Base-by-base conservation (phyloP, 179 eudicot species). In the Actinidia arguta region DNA sequence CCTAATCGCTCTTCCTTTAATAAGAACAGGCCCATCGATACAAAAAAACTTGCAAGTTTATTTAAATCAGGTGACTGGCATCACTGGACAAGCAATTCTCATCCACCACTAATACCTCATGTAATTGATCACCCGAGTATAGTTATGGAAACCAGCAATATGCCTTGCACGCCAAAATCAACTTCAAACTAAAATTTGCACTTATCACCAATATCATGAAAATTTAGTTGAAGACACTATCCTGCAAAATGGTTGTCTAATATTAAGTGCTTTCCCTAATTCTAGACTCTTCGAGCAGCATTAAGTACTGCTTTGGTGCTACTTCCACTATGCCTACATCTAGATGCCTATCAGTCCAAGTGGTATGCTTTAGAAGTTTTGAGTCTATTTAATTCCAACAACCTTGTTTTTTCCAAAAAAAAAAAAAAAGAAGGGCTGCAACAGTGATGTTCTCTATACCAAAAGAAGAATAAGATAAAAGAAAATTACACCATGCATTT, bases 211-310 rank as follows among this genome's bases (percentile, higher is more conserved):
- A 50, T n/a, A 73, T 50, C 58, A 25, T 73, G 76, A 73, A 73
- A 50, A 73, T 36, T 8, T n/a, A 36, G 22, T 10, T 14, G 39
- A 12, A 14, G 36, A 25, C 24, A 48, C 39, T 22, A 48, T 73
- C 59, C n/a, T 13, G 58, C 59, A 73, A 20, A n/a, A 36, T 3
- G 25, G 20, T n/a, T n/a, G n/a, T n/a, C n/a, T n/a, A n/a, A n/a
- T n/a, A 27, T 11, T 24, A 24, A 51, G 42, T 48, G 52, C 58
- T 73, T 73, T 9, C 42, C 50, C 76, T 73, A 4, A 16, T 11
- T 48, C 0, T 73, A 12, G 76, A 73, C 59, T 73, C 58, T 73
- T 73, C 76, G 20, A 50, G 52, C 76, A 50, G 50, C 47, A 50
- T 71, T 71, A 8, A 31, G 70, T 44, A 66, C 16, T 66, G n/a